Conservation (phyloP, 2,329 filamentous ascomycete species). For the Trichocomaceae sp. region DNA sequence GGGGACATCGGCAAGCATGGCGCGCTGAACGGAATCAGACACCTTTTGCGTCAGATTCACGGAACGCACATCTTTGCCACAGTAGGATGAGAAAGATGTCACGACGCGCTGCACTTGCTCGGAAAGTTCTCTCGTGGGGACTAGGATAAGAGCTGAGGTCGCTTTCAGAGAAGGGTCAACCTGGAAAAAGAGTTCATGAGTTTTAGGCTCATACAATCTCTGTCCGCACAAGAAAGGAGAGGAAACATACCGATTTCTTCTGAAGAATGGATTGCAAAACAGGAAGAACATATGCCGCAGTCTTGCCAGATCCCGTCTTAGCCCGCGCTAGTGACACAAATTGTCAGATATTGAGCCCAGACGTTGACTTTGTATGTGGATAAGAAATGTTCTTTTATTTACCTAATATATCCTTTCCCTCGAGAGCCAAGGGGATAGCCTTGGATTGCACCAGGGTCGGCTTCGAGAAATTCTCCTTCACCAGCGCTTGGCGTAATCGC, state of each 20-base stretch:
- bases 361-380: neutral
- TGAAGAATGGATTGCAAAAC: slow-evolving; percentile 78
- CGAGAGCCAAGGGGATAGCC: slow-evolving; percentile 79
- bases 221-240: neutral
- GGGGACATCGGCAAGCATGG: slow-evolving; percentile 75
- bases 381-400: slow-evolving; percentile 13
- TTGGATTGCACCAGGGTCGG: slow-evolving; percentile 85
- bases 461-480: slow-evolving; percentile 72
- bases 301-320: slow-evolving; percentile 95
- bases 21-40: slow-evolving; percentile 78
- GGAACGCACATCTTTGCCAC: slow-evolving; percentile 71
- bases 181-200: slow-evolving; percentile 18
- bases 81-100: slow-evolving; percentile 71
- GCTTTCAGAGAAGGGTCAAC: slow-evolving; percentile 34
- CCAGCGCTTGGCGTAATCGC: slow-evolving; percentile 77
- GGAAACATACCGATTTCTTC: slow-evolving; percentile 56
- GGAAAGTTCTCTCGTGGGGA: slow-evolving; percentile 89
- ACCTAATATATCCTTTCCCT: slow-evolving; percentile 78
- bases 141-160: slow-evolving; percentile 77
- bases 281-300: slow-evolving; percentile 87
- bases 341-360: slow-evolving; percentile 15
- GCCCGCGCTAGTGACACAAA: slow-evolving; percentile 58
- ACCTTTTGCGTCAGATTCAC: slow-evolving; percentile 88
- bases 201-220: neutral
- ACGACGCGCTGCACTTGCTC: slow-evolving; percentile 80